A percentile compares a stretch with the other conserved stretches of the same genome.
Conservation (phyloP, 2,329 filamentous ascomycete species). For the Aspergillus amoenus region DNA sequence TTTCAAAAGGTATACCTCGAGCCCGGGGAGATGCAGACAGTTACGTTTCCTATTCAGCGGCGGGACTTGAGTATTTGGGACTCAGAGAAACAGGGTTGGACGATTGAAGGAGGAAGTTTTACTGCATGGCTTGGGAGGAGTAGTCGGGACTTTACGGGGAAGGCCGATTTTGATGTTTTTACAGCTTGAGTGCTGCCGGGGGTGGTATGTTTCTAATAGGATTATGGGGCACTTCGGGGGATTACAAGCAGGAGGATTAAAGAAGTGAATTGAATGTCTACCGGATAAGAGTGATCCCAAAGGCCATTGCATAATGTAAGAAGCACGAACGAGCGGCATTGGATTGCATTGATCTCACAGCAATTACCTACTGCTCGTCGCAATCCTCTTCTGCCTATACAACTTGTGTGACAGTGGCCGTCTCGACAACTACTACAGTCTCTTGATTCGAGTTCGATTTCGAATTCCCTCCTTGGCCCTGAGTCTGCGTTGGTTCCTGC, state of each 20-base stretch:
- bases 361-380: not conserved
- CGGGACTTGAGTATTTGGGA: slow-evolving; percentile 40
- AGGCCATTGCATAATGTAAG: too few relatives aligned
- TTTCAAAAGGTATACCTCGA: slow-evolving; percentile 53
- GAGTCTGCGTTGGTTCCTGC: not conserved
- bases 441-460: not conserved
- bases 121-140: slow-evolving; percentile 22
- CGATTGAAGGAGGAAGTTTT: slow-evolving; percentile 24
- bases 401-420: not conserved
- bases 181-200: not conserved
- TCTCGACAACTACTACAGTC: not conserved
- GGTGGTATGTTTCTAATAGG: too few relatives aligned
- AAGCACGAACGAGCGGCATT: too few relatives aligned
- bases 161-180: not conserved
- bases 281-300: too few relatives aligned
- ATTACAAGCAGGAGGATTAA: too few relatives aligned
- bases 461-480: not conserved
- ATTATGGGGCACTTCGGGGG: too few relatives aligned
- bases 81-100: slow-evolving; percentile 32
- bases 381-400: not conserved
- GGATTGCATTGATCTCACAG: too few relatives aligned
- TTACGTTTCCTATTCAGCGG: slow-evolving; percentile 47
- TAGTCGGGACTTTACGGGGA: slow-evolving; percentile 3
- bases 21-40: slow-evolving; percentile 38
- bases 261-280: too few relatives aligned